Base-by-base conservation (phyloP, 345 rosid species). In the Salix arbutifolia region DNA sequence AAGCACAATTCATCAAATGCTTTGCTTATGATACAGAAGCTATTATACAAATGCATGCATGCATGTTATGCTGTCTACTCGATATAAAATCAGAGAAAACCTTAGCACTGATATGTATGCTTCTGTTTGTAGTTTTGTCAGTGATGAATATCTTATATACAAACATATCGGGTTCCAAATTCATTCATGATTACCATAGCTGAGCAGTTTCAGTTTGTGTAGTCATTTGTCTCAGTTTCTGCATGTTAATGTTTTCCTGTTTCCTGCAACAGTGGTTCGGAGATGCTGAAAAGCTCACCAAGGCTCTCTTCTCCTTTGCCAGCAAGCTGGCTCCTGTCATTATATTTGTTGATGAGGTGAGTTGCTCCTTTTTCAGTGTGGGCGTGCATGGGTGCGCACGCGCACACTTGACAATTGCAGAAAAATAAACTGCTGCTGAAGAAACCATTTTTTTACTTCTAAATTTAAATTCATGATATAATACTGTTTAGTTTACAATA, bases 261-360 rank as follows among this genome's bases (percentile, higher is more conserved):
- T 70, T 70, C 67, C 62, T 74, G 74, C 77, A 77, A 70, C 87
- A 96, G 99, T 94, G 98, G 99, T 93, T 93, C 87, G 99, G 99
- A 86, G 99, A 96, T 80, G 98, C 99, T 31, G 98, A 93, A 85
- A 96, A 96, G 88, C 97, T 96, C 70, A 96, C 98, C 1, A 93
- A 91, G 86, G 97, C 97, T 72, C 91, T 96, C 35, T 96, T 96
- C 85, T 92, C 99, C 58, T 96, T 94, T 86, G 98, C 97, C 40
- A 86, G 90, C 86, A 92, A 90, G 80, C 89, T 96, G 79, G 91
- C 97, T 12, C 99, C 99, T 35, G 98, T 92, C 44, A 89, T 96
- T 77, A 89, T 96, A 80, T 94, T 96, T 88, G 97, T 96, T 75
- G 99, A 96, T 56, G 99, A 96, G 97, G 99, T 94, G 77, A 79